A percentile compares a stretch with the other conserved stretches of the same genome.
Conservation (phyloP, 2,329 filamentous ascomycete species). For the Verticillium tricorpus region DNA sequence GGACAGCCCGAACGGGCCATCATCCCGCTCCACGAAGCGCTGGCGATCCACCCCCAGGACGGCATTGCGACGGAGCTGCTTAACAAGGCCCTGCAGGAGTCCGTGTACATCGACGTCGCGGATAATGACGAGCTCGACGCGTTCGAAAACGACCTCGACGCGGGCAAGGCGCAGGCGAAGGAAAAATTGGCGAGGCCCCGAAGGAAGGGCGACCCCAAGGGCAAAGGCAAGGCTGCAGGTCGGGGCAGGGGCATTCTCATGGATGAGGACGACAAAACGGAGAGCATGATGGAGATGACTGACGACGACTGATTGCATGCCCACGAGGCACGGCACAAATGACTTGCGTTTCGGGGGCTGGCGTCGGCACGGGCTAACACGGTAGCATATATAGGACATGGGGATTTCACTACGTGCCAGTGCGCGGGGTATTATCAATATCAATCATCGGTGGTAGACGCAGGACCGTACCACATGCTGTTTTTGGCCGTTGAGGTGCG, state of each 20-base stretch:
- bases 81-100: constrained; percentile 64
- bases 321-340: background rate
- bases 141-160: constrained; percentile 49
- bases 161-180: constrained; percentile 40
- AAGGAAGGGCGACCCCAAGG: constrained; percentile 31
- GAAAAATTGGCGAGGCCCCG: constrained; percentile 26
- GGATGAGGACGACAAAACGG: constrained; percentile 31
- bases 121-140: constrained; percentile 42
- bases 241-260: constrained; percentile 25
- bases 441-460: no score
- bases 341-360: constrained; percentile 2
- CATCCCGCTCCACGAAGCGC: constrained; percentile 75
- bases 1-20: constrained; percentile 73
- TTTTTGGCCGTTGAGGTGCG: no score
- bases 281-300: constrained; percentile 52
- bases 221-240: constrained; percentile 38
- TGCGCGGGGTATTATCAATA: background rate
- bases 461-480: background rate
- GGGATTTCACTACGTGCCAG: background rate
- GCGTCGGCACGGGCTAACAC: background rate
- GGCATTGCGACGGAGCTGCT: constrained; percentile 76
- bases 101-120: constrained; percentile 40
- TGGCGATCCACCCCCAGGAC: constrained; percentile 75
- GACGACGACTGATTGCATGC: constrained; percentile 39
- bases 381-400: background rate